Evolutionary conservation across 306 rosid genomes (phyloP).

Genomic region (Vicia sativa): DNA sequence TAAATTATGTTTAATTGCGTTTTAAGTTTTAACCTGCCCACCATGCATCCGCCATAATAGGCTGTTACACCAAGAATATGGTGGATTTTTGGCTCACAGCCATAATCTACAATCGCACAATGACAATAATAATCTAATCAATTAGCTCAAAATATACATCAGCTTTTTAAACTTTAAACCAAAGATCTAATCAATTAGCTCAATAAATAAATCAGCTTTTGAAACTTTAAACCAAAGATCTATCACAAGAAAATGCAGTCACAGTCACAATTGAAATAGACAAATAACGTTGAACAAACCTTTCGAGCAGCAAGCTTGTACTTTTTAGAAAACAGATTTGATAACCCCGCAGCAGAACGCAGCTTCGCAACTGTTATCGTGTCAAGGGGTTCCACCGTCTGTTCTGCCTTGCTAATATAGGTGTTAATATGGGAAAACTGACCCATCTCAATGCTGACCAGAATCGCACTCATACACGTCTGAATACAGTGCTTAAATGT

Average conservation of each 20-base stretch:
- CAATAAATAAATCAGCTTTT: slow-evolving; percentile 8
- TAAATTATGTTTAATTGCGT: neutral
- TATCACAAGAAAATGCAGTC: slow-evolving; percentile 9
- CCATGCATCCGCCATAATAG: neutral
- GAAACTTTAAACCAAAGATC: neutral
- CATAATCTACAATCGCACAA: neutral
- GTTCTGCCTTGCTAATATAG: slow-evolving; percentile 91
- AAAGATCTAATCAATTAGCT: neutral
- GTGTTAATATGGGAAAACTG: slow-evolving; percentile 85
- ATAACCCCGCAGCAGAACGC: slow-evolving; percentile 91
- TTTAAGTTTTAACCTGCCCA: neutral
- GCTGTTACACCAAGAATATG: neutral
- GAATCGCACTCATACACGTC: slow-evolving; percentile 88
- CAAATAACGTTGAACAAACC: slow-evolving; percentile 55
- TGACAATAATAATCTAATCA: neutral
- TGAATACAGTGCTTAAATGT: slow-evolving; percentile 89
- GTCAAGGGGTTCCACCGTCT: slow-evolving; percentile 67
- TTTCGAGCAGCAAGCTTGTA: slow-evolving; percentile 98
- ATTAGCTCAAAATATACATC: slow-evolving; percentile 3
- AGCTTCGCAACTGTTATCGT: slow-evolving; percentile 59
- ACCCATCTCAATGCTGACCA: slow-evolving; percentile 98
- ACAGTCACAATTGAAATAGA: slow-evolving; percentile 8
- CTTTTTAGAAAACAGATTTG: slow-evolving; percentile 78
- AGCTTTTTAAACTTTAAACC: neutral
- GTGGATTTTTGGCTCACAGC: neutral